Percentiles rank a stretch among this genome's conserved stretches.
Evolutionary conservation across 768 basidiomycete species (phyloP).

Genomic region (Suillus subluteus): DNA sequence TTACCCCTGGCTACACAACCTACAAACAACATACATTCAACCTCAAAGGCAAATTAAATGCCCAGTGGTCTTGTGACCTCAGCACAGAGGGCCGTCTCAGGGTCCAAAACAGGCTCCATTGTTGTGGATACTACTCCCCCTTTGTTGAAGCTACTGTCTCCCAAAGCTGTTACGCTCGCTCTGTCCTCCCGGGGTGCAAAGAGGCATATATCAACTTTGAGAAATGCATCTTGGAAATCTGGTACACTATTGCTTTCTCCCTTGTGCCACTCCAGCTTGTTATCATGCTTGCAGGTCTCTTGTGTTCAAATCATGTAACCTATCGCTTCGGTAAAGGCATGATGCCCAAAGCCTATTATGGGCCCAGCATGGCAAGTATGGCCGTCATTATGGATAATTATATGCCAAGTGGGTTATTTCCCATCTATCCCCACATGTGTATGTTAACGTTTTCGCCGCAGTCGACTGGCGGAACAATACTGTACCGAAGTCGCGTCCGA

Average conservation of each 20-base stretch:
- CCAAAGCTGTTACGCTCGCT: constrained; percentile 75
- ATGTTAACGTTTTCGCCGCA: constrained; percentile 24
- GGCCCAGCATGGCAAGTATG: constrained; percentile 73
- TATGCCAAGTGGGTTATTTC: constrained; percentile 64
- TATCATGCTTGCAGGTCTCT: constrained; percentile 62
- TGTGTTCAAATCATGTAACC: constrained; percentile 85
- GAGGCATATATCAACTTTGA: constrained; percentile 61
- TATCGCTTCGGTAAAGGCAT: constrained; percentile 83
- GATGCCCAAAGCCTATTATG: constrained; percentile 63
- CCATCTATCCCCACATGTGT: neutral
- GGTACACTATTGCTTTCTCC: constrained; percentile 69
- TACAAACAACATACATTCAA: constrained; percentile 79
- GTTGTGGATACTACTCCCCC: constrained; percentile 82
- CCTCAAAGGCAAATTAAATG: constrained; percentile 79
- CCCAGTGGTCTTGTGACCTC: constrained; percentile 71
- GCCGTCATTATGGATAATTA: constrained; percentile 84
- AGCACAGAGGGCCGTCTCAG: constrained; percentile 62
- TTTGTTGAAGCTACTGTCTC: constrained; percentile 80
- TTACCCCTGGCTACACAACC: constrained; percentile 77
- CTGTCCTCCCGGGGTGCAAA: constrained; percentile 77
- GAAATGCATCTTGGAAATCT: constrained; percentile 53
- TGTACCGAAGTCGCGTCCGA: constrained; percentile 66
- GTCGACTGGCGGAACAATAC: constrained; percentile 77
- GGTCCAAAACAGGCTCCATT: constrained; percentile 74
- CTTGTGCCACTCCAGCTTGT: constrained; percentile 70